A percentile compares a stretch with the other conserved stretches of the same genome.
These are phyloP conservation scores for Blastobotrys raffinosifermentans DNA, from an alignment of 1,139 yeast genomes.

Conservation along the genomic window DNA sequence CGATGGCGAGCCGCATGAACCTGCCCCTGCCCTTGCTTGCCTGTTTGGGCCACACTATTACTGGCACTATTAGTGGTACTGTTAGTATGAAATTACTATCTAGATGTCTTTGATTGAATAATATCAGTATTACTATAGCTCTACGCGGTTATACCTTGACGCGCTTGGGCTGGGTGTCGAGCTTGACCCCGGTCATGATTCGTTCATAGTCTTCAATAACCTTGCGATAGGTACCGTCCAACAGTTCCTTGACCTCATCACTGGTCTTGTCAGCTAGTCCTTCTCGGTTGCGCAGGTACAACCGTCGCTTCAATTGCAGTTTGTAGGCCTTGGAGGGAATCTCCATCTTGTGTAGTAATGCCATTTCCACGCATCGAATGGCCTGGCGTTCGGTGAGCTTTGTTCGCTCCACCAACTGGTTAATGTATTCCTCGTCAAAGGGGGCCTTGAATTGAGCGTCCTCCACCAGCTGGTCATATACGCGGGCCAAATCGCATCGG, in stretches of 20 bases:
- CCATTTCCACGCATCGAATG: constrained; percentile 71
- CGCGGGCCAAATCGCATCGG: constrained; percentile 61
- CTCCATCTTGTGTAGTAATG: constrained; percentile 42
- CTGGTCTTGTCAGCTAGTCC: constrained; percentile 63
- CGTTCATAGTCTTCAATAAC: constrained; percentile 66
- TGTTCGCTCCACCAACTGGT: constrained; percentile 31
- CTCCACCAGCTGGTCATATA: constrained; percentile 35
- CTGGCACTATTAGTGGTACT: no score
- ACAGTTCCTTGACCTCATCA: constrained; percentile 55
- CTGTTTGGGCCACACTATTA: no score
- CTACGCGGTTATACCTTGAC: constrained; percentile 25
- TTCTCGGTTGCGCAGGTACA: constrained; percentile 73
- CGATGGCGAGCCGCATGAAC: no score
- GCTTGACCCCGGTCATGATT: constrained; percentile 49
- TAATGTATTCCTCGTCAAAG: constrained; percentile 43
- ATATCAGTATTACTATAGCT: constrained; percentile 28
- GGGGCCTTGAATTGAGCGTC: constrained; percentile 18
- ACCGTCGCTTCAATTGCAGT: constrained; percentile 60
- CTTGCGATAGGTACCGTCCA: constrained; percentile 68
- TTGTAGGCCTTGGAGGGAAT: constrained; percentile 40
- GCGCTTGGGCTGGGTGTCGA: no score
- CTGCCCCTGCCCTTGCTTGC: no score
- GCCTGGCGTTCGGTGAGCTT: constrained; percentile 80
- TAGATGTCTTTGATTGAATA: no score
- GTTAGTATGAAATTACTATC: no score